phyloP scores from a whole-genome alignment of 768 basidiomycete genomes.

The Royoungia palumana region DNA sequence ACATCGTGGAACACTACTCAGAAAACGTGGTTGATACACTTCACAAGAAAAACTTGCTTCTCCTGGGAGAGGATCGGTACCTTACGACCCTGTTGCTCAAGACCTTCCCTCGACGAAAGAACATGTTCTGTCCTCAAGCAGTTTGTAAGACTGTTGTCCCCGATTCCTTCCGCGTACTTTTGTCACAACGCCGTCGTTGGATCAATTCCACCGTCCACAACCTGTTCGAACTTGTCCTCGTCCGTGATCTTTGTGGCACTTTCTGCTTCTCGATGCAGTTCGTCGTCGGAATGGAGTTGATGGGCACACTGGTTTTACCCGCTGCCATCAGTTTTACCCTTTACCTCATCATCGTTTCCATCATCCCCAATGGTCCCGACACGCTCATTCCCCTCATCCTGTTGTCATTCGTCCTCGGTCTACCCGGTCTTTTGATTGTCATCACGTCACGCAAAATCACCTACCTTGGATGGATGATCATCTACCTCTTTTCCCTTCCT shows the following conservation, averaged over 20 bases:
- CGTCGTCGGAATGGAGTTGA: constrained; percentile 96
- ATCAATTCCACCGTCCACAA: constrained; percentile 99
- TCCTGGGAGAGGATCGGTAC: constrained; percentile 99
- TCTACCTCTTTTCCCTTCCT: constrained; percentile 89
- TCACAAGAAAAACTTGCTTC: constrained; percentile 97
- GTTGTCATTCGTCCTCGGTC: constrained; percentile 90
- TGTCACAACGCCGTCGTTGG: constrained; percentile 98
- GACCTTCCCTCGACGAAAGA: constrained; percentile 99
- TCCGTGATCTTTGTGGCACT: constrained; percentile 97
- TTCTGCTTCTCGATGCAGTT: constrained; percentile 99
- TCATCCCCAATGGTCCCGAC: constrained; percentile 74
- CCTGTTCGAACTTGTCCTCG: constrained; percentile 88
- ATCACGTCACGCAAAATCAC: constrained; percentile 92
- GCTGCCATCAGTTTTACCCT: constrained; percentile 97
- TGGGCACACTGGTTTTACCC: constrained; percentile 93
- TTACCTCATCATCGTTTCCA: constrained; percentile 85
- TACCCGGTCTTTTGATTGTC: constrained; percentile 93
- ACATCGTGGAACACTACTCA: constrained; percentile 97
- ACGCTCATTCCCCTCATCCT: constrained; percentile 90
- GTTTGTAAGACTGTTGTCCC: constrained; percentile 99
- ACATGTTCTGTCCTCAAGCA: constrained; percentile 97
- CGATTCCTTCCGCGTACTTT: constrained; percentile 88
- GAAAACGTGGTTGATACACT: constrained; percentile 99
- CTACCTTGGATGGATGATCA: constrained; percentile 96
- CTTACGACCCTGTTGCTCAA: constrained; percentile 96